phyloP scores from a whole-genome alignment of 164 flowering plant genomes.

The Liquidambar formosana region DNA sequence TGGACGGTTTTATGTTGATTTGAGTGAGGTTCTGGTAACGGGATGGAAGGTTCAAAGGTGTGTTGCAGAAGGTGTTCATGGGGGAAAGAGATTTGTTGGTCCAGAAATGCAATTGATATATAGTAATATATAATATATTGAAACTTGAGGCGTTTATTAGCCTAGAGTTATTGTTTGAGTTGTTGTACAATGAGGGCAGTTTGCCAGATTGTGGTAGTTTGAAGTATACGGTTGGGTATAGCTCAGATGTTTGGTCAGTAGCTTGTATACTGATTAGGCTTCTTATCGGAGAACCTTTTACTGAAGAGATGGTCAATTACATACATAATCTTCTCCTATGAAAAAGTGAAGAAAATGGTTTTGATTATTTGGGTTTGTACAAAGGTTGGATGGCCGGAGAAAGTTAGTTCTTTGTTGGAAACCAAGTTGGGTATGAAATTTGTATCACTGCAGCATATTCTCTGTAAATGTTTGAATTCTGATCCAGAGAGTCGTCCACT shows the following conservation, averaged over 20 bases:
- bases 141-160: slow-evolving; percentile 45
- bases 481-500: slow-evolving; percentile 55
- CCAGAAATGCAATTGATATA: slow-evolving; percentile 21
- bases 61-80: slow-evolving; percentile 19
- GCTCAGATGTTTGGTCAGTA: slow-evolving; percentile 83
- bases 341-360: slow-evolving; percentile 24
- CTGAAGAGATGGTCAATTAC: slow-evolving; percentile 29
- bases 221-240: slow-evolving; percentile 30
- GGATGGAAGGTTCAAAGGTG: slow-evolving; percentile 43
- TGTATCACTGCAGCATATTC: slow-evolving; percentile 31
- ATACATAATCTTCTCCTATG: slow-evolving; percentile 12
- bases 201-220: slow-evolving; percentile 23
- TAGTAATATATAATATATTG: slow-evolving; percentile 21
- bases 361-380: slow-evolving; percentile 25
- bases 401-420: slow-evolving; percentile 34
- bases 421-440: slow-evolving; percentile 34
- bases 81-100: slow-evolving; percentile 7
- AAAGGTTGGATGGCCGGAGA: slow-evolving; percentile 46
- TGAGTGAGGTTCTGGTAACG: slow-evolving; percentile 37
- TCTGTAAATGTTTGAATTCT: slow-evolving; percentile 54
- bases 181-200: slow-evolving; percentile 28
- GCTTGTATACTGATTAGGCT: slow-evolving; percentile 57
- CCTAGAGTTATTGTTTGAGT: slow-evolving; percentile 58
- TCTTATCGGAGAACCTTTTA: slow-evolving; percentile 45
- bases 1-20: slow-evolving; percentile 48